phyloP scores from a whole-genome alignment of 441 rosid genomes.

The Arabidopsis hybrid region DNA sequence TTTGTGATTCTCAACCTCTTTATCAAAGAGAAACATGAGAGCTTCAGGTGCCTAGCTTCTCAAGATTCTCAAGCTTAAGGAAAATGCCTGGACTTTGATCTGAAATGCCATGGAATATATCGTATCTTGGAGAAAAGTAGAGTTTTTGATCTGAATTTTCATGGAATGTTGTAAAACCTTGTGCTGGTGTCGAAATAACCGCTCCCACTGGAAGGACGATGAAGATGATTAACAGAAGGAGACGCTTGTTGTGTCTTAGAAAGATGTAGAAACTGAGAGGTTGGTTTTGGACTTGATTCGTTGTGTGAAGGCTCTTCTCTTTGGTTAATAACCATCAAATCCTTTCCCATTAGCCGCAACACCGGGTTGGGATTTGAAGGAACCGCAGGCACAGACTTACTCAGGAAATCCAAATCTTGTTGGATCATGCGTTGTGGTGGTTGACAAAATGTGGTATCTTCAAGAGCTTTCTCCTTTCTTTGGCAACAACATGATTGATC shows the following conservation, averaged over 20 bases:
- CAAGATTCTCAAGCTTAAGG: constrained; percentile 23
- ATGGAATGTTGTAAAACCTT: constrained; percentile 34
- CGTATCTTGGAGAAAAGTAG: not conserved
- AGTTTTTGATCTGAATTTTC: constrained; percentile 31
- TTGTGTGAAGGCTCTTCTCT: constrained; percentile 48
- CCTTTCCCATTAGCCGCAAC: constrained; percentile 95
- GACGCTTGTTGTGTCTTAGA: constrained; percentile 20
- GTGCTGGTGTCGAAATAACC: constrained; percentile 23
- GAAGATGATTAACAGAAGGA: constrained; percentile 22
- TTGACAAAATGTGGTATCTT: constrained; percentile 26
- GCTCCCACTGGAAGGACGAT: constrained; percentile 22
- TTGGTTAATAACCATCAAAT: constrained; percentile 85
- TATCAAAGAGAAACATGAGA: constrained; percentile 22
- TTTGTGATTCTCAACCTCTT: constrained; percentile 37
- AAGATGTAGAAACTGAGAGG: constrained; percentile 24
- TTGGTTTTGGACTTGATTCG: constrained; percentile 10
- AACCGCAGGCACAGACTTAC: constrained; percentile 54
- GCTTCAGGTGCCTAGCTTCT: constrained; percentile 9
- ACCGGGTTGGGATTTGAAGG: constrained; percentile 81
- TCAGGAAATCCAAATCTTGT: constrained; percentile 45
- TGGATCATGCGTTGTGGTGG: constrained; percentile 50
- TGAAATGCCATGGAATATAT: constrained; percentile 28
- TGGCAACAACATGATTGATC: constrained; percentile 90
- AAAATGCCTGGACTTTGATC: constrained; percentile 29
- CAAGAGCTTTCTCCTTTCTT: constrained; percentile 63